A percentile compares a stretch with the other conserved stretches of the same genome.
Conservation (phyloP, 805 yeast species). For the Candida argentea region DNA sequence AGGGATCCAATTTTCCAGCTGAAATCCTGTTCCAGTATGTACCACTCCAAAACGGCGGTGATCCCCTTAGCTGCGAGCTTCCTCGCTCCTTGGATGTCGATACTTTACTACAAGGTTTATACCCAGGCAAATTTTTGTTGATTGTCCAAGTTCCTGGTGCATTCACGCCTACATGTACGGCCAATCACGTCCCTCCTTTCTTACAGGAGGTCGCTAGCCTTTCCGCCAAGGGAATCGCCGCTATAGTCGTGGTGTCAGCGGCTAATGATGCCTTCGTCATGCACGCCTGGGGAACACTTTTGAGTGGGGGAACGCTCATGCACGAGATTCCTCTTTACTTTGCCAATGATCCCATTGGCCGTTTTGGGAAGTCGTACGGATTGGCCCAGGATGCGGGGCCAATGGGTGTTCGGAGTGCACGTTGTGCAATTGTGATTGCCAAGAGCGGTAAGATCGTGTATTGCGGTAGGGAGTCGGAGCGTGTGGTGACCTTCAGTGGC, state of each 20-base stretch:
- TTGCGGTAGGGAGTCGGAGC: constrained; percentile 23
- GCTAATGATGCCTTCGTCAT: constrained; percentile 34
- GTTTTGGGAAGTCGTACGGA: constrained; percentile 19
- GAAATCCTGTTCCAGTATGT: constrained; percentile 25
- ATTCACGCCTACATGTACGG: constrained; percentile 36
- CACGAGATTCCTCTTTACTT: constrained; percentile 14
- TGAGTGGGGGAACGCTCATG: constrained; percentile 16
- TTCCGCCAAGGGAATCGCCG: constrained; percentile 18
- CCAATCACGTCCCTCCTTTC: constrained; percentile 32
- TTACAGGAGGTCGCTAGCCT: constrained; percentile 20
- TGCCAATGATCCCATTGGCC: constrained; percentile 31
- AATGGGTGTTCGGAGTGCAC: constrained; percentile 28
- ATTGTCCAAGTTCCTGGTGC: constrained; percentile 35
- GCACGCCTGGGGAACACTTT: constrained; percentile 35
- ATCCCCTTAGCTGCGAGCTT: constrained; percentile 20
- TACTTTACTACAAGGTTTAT: constrained; percentile 15
- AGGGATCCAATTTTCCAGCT: no score
- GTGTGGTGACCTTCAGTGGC: constrained; percentile 26
- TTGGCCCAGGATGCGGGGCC: constrained; percentile 28
- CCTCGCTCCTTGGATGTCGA: constrained; percentile 27
- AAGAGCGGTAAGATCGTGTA: constrained; percentile 19
- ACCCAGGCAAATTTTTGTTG: constrained; percentile 7
- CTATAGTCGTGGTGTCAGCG: constrained; percentile 25
- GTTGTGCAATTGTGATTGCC: constrained; percentile 29
- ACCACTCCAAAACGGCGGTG: background rate